A percentile compares a stretch with the other conserved stretches of the same genome.
Conservation (phyloP, 192 early-diverging fungal species). For the Fimicolochytrium jonesii region DNA sequence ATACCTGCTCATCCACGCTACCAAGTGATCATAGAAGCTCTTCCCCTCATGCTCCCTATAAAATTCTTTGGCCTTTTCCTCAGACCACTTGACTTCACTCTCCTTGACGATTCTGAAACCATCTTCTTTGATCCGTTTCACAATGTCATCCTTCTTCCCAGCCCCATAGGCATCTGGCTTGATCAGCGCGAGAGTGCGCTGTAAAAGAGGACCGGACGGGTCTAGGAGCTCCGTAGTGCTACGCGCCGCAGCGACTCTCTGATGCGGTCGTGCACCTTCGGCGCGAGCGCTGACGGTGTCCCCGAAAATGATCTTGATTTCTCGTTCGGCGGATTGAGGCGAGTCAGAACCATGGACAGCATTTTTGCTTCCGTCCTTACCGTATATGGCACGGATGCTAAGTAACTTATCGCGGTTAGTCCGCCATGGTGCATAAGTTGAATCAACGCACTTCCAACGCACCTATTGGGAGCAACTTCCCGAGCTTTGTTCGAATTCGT, state of each 20-base stretch:
- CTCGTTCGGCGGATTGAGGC: conserved; percentile 34
- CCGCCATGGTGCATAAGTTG: too few species aligned
- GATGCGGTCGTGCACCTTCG: too few species aligned
- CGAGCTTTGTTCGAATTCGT: conserved; percentile 55
- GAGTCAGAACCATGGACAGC: conserved; percentile 60
- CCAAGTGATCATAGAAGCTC: conserved; percentile 44
- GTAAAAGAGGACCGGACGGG: background rate
- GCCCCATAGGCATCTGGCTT: conserved; percentile 52
- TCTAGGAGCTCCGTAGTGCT: background rate
- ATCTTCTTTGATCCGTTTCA: conserved; percentile 25
- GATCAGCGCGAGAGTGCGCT: conserved; percentile 46
- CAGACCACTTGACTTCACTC: conserved; percentile 34
- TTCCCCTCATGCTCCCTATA: conserved; percentile 49
- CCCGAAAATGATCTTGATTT: conserved; percentile 42
- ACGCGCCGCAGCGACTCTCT: background rate
- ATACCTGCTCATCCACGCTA: conserved; percentile 54
- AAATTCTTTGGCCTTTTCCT: conserved; percentile 44
- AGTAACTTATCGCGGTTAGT: too few species aligned
- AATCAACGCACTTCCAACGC: too few species aligned
- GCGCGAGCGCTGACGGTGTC: too few species aligned
- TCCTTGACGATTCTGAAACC: conserved; percentile 50
- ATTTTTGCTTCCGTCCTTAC: conserved; percentile 50
- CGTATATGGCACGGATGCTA: conserved; percentile 52
- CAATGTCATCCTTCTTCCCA: conserved; percentile 46
- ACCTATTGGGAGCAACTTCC: conserved; percentile 47